Conservation (phyloP, 2,329 filamentous ascomycete species). For the Plenodomus biglobosus region DNA sequence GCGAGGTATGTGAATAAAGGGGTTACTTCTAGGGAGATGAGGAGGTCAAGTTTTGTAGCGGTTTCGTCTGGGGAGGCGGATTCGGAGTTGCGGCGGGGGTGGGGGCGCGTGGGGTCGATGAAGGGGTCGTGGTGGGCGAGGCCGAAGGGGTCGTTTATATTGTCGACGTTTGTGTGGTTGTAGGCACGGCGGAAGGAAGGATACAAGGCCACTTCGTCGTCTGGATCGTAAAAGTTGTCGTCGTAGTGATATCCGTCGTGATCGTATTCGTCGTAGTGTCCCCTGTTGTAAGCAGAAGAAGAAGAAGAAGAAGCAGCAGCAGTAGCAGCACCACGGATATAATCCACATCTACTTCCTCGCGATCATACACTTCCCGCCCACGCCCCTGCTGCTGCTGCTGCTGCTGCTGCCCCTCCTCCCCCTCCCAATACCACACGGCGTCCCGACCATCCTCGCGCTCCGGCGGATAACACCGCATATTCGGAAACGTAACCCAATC, state of each 20-base stretch:
- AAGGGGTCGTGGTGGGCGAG: constrained; percentile 39
- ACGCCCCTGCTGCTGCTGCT: no score
- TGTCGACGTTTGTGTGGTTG: neutral
- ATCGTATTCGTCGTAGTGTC: constrained; percentile 39
- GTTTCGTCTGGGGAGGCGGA: constrained; percentile 25
- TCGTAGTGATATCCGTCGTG: constrained; percentile 39
- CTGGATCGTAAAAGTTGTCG: constrained; percentile 39
- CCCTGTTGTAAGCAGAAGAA: no score
- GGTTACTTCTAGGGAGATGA: constrained; percentile 36
- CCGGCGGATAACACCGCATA: constrained; percentile 35
- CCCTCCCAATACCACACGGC: constrained; percentile 33
- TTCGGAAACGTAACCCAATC: constrained; percentile 43
- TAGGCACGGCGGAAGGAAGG: constrained; percentile 25
- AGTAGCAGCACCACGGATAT: constrained; percentile 27
- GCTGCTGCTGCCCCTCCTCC: no score
- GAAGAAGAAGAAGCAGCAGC: no score
- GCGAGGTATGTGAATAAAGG: constrained; percentile 39
- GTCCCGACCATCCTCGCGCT: constrained; percentile 22
- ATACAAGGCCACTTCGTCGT: constrained; percentile 29
- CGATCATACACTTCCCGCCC: constrained; percentile 5
- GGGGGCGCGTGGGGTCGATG: constrained; percentile 21
- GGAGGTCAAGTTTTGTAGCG: constrained; percentile 33
- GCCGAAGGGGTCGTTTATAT: constrained; percentile 30
- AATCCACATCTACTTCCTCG: constrained; percentile 32
- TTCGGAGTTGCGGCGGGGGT: no score